These are phyloP conservation scores for Nannochloris sp. DNA, from an alignment of 139 green algal genomes.

Conservation along the genomic window DNA sequence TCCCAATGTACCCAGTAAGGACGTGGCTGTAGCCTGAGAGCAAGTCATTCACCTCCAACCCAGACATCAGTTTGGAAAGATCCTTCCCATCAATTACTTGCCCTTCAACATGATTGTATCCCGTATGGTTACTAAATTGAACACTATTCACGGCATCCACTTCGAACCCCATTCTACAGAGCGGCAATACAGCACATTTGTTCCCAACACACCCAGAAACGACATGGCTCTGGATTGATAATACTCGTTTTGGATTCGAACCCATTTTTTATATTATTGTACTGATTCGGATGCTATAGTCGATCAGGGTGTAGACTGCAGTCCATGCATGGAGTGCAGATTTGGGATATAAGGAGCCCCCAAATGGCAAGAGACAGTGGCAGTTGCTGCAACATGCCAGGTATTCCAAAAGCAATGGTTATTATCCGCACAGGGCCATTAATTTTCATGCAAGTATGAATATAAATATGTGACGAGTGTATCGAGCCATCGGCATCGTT, in stretches of 20 bases:
- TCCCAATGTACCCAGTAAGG: slow-evolving; percentile 89
- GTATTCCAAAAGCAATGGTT: too few species aligned
- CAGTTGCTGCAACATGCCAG: too few species aligned
- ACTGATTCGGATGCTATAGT: too few species aligned
- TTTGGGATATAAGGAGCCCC: too few species aligned
- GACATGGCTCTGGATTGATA: slow-evolving; percentile 78
- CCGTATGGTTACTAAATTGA: slow-evolving; percentile 50
- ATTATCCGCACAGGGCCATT: too few species aligned
- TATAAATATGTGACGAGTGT: too few species aligned
- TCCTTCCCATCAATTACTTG: slow-evolving; percentile 56
- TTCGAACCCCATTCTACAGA: slow-evolving; percentile 89
- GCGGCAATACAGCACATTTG: slow-evolving; percentile 76
- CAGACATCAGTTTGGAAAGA: slow-evolving; percentile 57
- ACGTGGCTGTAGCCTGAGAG: slow-evolving; percentile 75
- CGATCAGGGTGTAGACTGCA: too few species aligned
- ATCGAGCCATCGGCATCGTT: too few species aligned
- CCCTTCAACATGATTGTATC: slow-evolving; percentile 62
- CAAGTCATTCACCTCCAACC: slow-evolving; percentile 75
- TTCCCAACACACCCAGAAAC: slow-evolving; percentile 90
- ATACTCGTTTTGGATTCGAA: slow-evolving; percentile 29
- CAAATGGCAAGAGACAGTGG: too few species aligned
- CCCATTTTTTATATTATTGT: too few species aligned
- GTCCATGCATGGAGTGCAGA: too few species aligned
- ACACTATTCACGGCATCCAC: slow-evolving; percentile 79
- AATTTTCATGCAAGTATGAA: too few species aligned